These are phyloP conservation scores for Ceratocystis albifundus DNA, from an alignment of 2,329 filamentous ascomycete species.

Conservation along the genomic window DNA sequence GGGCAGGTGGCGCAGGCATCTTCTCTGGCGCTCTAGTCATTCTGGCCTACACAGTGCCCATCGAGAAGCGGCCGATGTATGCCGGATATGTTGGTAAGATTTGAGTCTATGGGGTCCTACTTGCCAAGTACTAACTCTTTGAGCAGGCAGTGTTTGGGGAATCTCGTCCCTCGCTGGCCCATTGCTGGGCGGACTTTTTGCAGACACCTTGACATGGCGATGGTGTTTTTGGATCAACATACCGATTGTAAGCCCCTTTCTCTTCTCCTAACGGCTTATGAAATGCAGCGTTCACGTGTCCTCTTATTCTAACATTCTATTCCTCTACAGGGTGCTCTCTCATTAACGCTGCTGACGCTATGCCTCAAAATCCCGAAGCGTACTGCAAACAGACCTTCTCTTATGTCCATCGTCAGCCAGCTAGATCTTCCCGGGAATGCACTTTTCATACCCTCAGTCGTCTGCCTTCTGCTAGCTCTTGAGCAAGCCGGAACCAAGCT, in stretches of 20 bases:
- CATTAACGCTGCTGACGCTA: conserved; percentile 12
- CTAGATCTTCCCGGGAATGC: conserved; percentile 27
- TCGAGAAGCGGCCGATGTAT: conserved; percentile 30
- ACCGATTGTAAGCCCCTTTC: conserved; percentile 26
- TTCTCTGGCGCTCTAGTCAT: conserved; percentile 38
- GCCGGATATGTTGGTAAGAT: conserved; percentile 28
- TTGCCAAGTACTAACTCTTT: conserved; percentile 25
- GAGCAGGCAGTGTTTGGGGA: conserved; percentile 32
- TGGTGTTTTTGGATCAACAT: conserved; percentile 31
- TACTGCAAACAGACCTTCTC: conserved; percentile 20
- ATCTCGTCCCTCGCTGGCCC: conserved; percentile 30
- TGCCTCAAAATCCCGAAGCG: conserved; percentile 23
- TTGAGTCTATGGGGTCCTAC: conserved; percentile 21
- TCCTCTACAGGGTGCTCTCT: conserved; percentile 15
- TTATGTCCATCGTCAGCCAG: conserved; percentile 26
- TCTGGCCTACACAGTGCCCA: conserved; percentile 32
- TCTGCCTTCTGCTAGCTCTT: conserved; percentile 35
- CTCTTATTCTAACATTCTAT: background rate
- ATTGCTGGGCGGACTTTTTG: conserved; percentile 26
- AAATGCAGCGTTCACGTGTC: background rate
- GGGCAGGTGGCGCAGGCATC: conserved; percentile 36
- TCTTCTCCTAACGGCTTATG: background rate
- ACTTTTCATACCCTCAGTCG: conserved; percentile 24
- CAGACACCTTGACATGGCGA: conserved; percentile 28
- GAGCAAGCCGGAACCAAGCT: conserved; percentile 32